A percentile compares a stretch with the other conserved stretches of the same genome.
phyloP scores from a whole-genome alignment of 352 stramenopile species.

The Blastocystis sp. region DNA sequence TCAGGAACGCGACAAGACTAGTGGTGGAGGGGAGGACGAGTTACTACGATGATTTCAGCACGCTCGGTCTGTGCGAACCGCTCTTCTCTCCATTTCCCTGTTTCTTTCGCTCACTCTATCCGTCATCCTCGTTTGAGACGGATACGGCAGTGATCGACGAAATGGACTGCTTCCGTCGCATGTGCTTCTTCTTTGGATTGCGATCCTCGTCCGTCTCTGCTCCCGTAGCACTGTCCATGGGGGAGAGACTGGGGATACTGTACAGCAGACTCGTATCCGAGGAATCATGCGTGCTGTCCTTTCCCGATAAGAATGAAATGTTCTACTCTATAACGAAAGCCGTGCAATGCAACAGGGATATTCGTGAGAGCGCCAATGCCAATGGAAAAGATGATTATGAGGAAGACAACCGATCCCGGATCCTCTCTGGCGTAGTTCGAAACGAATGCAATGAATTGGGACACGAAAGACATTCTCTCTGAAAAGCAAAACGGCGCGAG shows the following conservation, averaged over 20 bases:
- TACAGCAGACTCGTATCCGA: neutral
- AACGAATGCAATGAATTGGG: neutral
- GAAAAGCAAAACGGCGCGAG: neutral
- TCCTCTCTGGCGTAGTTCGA: constrained; percentile 16
- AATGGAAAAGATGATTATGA: constrained; percentile 21
- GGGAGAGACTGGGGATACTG: neutral
- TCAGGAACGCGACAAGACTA: neutral
- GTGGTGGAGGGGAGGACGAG: neutral
- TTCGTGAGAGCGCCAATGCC: constrained; percentile 32
- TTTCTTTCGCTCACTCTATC: neutral
- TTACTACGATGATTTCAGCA: no score
- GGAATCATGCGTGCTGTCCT: neutral
- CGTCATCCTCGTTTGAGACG: neutral
- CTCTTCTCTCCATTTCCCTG: neutral
- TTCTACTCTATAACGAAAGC: neutral
- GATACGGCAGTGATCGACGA: neutral
- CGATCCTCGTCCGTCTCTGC: neutral
- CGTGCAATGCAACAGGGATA: neutral
- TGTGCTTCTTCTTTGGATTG: neutral
- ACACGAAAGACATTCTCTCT: neutral
- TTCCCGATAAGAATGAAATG: constrained; percentile 30
- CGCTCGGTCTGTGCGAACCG: no score
- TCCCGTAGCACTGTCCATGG: neutral
- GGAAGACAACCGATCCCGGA: constrained; percentile 1
- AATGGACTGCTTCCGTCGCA: neutral